phyloP scores from a whole-genome alignment of 306 rosid genomes.

The Vachellia collinsii region DNA sequence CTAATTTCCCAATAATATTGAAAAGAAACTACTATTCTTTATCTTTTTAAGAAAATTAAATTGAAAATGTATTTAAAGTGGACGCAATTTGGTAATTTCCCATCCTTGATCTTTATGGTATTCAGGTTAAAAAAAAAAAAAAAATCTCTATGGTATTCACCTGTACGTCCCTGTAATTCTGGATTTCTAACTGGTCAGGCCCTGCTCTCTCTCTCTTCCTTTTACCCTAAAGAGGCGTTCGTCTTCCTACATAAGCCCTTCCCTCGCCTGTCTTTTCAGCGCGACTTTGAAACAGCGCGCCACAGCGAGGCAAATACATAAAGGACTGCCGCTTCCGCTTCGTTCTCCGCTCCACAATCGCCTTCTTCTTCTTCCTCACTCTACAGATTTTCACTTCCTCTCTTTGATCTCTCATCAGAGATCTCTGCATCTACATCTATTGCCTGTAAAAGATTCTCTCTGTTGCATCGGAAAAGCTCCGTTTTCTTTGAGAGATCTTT shows the following conservation, averaged over 20 bases:
- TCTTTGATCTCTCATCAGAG: not conserved
- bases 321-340: conserved; percentile 20
- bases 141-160: not conserved
- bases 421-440: conserved; percentile 26
- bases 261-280: conserved; percentile 59
- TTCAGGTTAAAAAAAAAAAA: no score
- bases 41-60: not conserved
- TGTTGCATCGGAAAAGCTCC: conserved; percentile 28
- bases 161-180: conserved; percentile 24
- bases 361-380: conserved; percentile 42
- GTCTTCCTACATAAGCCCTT: conserved; percentile 70
- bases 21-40: not conserved
- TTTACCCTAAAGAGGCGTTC: conserved; percentile 66
- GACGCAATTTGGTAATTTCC: conserved; percentile 39
- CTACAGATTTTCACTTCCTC: conserved; percentile 34
- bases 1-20: not conserved
- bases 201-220: conserved; percentile 42
- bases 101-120: no score
- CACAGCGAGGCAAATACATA: conserved; percentile 26
- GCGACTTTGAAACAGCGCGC: conserved; percentile 33
- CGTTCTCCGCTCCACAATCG: not conserved
- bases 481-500: conserved; percentile 12
- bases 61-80: not conserved
- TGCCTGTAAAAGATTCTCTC: conserved; percentile 19
- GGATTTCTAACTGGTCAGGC: conserved; percentile 20